These are phyloP conservation scores for Fusarium robinianum DNA, from an alignment of 2,329 filamentous ascomycete species.

Conservation along the genomic window DNA sequence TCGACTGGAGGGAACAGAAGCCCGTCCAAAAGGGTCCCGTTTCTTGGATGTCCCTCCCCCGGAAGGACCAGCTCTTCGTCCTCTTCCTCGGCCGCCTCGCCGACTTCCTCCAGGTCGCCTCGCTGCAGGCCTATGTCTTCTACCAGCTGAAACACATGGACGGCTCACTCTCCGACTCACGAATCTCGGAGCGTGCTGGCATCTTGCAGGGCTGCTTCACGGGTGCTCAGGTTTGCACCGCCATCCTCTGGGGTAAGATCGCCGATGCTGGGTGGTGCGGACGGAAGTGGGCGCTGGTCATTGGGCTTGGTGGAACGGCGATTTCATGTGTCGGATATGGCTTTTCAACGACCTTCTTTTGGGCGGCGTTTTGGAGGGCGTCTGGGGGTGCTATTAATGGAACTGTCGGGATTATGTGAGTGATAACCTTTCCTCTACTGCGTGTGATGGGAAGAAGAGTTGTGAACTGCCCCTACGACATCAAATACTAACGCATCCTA, in stretches of 20 bases:
- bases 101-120: conserved; percentile 74
- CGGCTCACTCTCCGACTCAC: conserved; percentile 54
- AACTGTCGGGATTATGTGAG: conserved; percentile 55
- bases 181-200: conserved; percentile 70
- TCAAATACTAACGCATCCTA: conserved; percentile 22
- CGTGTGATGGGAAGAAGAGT: background rate
- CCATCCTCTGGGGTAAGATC: conserved; percentile 73
- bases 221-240: conserved; percentile 73
- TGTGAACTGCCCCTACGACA: background rate
- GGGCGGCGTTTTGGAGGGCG: conserved; percentile 67
- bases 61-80: conserved; percentile 71
- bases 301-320: conserved; percentile 69
- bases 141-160: conserved; percentile 73
- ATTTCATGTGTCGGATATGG: conserved; percentile 73
- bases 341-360: conserved; percentile 67
- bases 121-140: conserved; percentile 72
- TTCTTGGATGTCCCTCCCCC: conserved; percentile 71
- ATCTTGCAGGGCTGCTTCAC: conserved; percentile 74
- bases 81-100: conserved; percentile 72
- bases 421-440: background rate
- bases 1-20: conserved; percentile 6
- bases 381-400: conserved; percentile 63
- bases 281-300: conserved; percentile 70
- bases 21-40: conserved; percentile 46
- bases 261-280: conserved; percentile 64